These are phyloP conservation scores for Penicillium fimorum DNA, from an alignment of 495 filamentous ascomycete species.

Conservation along the genomic window DNA sequence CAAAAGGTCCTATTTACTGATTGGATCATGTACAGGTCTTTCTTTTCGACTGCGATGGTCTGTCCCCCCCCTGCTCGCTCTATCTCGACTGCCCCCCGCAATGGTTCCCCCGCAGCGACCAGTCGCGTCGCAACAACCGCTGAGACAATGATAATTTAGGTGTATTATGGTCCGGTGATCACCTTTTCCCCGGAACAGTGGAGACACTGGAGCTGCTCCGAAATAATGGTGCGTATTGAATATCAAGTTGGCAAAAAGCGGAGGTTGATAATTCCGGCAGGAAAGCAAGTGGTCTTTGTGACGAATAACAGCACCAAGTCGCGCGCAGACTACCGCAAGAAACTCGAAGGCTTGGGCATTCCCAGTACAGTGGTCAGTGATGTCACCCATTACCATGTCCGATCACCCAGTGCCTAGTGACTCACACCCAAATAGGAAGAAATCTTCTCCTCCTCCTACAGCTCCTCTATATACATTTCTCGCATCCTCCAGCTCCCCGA, in stretches of 20 bases:
- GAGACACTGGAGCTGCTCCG: conserved; percentile 82
- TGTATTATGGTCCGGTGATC: conserved; percentile 93
- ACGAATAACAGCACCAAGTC: conserved; percentile 99
- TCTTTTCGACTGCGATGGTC: conserved; percentile 96
- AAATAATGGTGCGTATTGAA: conserved; percentile 59
- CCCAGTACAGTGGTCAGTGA: conserved; percentile 61
- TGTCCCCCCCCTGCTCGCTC: conserved; percentile 21
- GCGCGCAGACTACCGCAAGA: conserved; percentile 85
- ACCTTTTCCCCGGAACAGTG: conserved; percentile 75
- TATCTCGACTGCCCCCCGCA: conserved; percentile 16
- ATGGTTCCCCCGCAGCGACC: neutral
- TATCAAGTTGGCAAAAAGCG: conserved; percentile 5
- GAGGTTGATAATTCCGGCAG: conserved; percentile 40
- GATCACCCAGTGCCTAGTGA: conserved; percentile 1
- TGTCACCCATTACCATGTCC: neutral
- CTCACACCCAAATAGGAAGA: conserved; percentile 60
- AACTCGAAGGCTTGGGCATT: conserved; percentile 80
- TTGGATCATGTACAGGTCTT: conserved; percentile 62
- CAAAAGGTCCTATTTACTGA: conserved; percentile 3
- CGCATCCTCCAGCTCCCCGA: conserved; percentile 77
- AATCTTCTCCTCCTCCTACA: conserved; percentile 94
- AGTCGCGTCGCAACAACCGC: conserved; percentile 15
- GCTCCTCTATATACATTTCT: conserved; percentile 91
- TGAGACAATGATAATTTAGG: conserved; percentile 52
- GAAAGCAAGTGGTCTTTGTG: conserved; percentile 92